Percentiles rank a stretch among this genome's conserved stretches.
Evolutionary conservation across 345 rosid genomes (phyloP).

Genomic region (Lumnitzera littorea): DNA sequence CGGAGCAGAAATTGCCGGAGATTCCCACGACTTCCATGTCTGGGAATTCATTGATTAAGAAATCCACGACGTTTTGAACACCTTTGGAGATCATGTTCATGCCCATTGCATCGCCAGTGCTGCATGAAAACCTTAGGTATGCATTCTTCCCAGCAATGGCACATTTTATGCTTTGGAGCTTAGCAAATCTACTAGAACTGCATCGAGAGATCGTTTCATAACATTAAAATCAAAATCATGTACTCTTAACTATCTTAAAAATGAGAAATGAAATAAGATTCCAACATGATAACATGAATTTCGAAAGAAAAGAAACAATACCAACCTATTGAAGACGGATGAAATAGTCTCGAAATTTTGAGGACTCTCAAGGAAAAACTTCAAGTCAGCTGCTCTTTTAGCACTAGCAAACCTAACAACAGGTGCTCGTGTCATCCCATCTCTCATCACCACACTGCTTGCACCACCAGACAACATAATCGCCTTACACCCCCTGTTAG

Average conservation of each 20-base stretch:
- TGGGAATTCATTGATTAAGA: constrained; percentile 27
- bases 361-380: constrained; percentile 30
- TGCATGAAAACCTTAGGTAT: constrained; percentile 28
- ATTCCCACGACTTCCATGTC: constrained; percentile 41
- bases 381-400: constrained; percentile 28
- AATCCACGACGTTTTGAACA: constrained; percentile 36
- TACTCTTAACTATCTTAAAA: too few relatives aligned
- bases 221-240: too few relatives aligned
- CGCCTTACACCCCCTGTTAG: constrained; percentile 43
- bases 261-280: too few relatives aligned
- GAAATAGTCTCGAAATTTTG: constrained; percentile 21
- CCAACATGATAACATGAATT: too few relatives aligned
- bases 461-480: constrained; percentile 37
- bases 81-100: constrained; percentile 49
- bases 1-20: constrained; percentile 37
- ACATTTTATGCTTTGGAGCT: constrained; percentile 23
- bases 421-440: constrained; percentile 40
- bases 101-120: constrained; percentile 48
- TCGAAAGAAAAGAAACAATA: not conserved
- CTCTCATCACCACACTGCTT: constrained; percentile 23
- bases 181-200: constrained; percentile 27
- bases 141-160: constrained; percentile 31
- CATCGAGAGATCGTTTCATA: not conserved
- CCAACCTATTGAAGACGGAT: constrained; percentile 18
- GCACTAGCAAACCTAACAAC: constrained; percentile 27